Base-by-base conservation (phyloP, 129 eudicot species). In the Solidago caesia region DNA sequence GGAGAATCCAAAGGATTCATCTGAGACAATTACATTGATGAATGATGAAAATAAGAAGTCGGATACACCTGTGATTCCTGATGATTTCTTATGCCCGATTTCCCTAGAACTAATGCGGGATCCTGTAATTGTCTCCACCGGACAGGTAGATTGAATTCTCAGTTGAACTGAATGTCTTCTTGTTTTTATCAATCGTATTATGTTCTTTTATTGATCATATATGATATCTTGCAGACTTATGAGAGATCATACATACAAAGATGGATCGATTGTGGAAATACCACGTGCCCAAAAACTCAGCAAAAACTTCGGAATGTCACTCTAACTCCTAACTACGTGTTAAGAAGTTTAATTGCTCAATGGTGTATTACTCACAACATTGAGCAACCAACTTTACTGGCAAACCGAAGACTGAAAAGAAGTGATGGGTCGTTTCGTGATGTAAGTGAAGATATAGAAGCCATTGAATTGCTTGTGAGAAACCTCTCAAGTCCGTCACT, bases 251-350 rank as follows among this genome's bases (percentile, higher is more conserved):
- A 83, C 81, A 92, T 92, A 62, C 97, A 92, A 69, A 83, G 96
- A 87, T 92, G 97, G 97, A 79, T 92, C 42, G 97, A 92, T 46
- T 73, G 91, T 21, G 96, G 96, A 21, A 89, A 89, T 83, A 84
- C 84, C 33, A 89, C 92, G 67, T 92, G 97, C 68, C 97, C 97
- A n/a, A 92, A 92, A 78, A 92, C 97, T 41, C 97, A 84, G 75
- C 97, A 92, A n/a, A 92, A 85, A 60, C 92, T 92, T 56, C 76
- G 82, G 26, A 76, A 92, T 51, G 76, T 77, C 48, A 89, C 89
- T 9, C 81, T 92, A 43, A 92, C 96, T 0, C 87, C 97, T 14
- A 92, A 92, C 67, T 86, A 86, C 43, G 97, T 80, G 15, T 76
- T 92, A 61, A 78, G 96, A 75, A 92, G 97, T 47, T 74, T 92